Evolutionary conservation across 768 basidiomycete genomes (phyloP).

Genomic region (Leccinum fibrillosum): DNA sequence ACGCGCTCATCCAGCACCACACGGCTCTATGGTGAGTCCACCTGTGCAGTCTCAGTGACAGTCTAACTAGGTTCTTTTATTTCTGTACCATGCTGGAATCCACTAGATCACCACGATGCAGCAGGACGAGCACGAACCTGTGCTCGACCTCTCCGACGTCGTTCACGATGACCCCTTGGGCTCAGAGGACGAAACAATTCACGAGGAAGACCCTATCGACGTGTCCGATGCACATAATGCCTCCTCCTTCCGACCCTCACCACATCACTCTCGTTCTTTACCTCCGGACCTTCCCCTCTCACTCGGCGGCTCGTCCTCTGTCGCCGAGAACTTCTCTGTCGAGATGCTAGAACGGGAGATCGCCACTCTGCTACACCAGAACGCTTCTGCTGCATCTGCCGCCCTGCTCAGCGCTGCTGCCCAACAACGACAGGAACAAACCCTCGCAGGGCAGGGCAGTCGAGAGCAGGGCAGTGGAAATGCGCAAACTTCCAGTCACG

Average conservation of each 20-base stretch:
- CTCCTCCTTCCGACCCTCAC: constrained; percentile 24
- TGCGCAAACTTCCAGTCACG: constrained; percentile 12
- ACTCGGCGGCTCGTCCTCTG: constrained; percentile 38
- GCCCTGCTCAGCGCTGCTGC: constrained; percentile 64
- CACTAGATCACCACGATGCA: constrained; percentile 33
- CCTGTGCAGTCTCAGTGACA: too few species aligned
- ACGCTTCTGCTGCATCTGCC: constrained; percentile 65
- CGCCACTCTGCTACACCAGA: constrained; percentile 69
- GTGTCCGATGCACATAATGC: constrained; percentile 32
- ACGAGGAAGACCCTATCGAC: constrained; percentile 25
- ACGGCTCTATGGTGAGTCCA: constrained; percentile 17
- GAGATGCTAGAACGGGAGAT: constrained; percentile 80
- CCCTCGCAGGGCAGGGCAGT: constrained; percentile 35
- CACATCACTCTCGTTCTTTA: constrained; percentile 15
- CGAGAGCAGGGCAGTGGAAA: constrained; percentile 25
- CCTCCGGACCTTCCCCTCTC: constrained; percentile 32
- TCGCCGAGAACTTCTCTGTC: constrained; percentile 54
- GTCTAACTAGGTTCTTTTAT: neutral
- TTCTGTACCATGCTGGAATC: neutral
- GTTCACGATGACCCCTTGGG: constrained; percentile 76
- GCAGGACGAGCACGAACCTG: constrained; percentile 57
- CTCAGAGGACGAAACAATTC: constrained; percentile 46
- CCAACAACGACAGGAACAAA: constrained; percentile 57
- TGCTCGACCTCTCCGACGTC: constrained; percentile 78
- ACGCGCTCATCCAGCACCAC: constrained; percentile 19